Evolutionary conservation across 345 rosid species (phyloP), one percentile per base, ranked within the genome.

Genomic region (Moricandia arvensis): DNA sequence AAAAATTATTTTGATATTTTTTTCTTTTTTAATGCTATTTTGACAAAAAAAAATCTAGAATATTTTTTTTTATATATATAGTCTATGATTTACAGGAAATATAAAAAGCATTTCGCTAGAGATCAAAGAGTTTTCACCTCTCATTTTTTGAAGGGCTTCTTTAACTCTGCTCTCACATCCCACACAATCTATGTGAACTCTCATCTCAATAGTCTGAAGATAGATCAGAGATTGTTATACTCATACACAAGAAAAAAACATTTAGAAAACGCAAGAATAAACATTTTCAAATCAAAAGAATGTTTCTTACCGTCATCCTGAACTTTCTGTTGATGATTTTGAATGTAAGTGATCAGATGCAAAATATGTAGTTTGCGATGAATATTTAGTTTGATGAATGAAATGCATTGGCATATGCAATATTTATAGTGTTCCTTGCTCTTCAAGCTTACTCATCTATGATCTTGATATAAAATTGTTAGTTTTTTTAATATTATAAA

Each of bases 131-230:
- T 24, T 24, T 17, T 43, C 66, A 91, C 98, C 93, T 93, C 89
- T 85, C 41, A 85, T 78, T 58, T 87, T 91, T 27, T 85, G 81
- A 55, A 93, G 96, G 7, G 89, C 73, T 63, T 15, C 66, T 79
- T 79, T 88, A 7, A 89, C 93, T 79, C 82, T 86, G 79, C 86
- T 85, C 67, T 93, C 88, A 78, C 97, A 91, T 60, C 98, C 97
- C 17, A 73, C 86, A 69, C 97, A 93, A 57, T 91, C 98, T 80
- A 91, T 93, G 60, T 93, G 90, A 61, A 91, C 98, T 82, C 93
- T 82, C 93, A 91, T 86, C 79, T 93, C 96, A 55, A 75, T 84
- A 49, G 87, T 87, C 91, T 93, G 85, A 76, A 41, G 29, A 58
- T 64, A 17, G 3, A 59, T 47, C 9, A 34, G 2, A 58, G 45